phyloP scores from a whole-genome alignment of 345 rosid species.

The Alliaria petiolata region DNA sequence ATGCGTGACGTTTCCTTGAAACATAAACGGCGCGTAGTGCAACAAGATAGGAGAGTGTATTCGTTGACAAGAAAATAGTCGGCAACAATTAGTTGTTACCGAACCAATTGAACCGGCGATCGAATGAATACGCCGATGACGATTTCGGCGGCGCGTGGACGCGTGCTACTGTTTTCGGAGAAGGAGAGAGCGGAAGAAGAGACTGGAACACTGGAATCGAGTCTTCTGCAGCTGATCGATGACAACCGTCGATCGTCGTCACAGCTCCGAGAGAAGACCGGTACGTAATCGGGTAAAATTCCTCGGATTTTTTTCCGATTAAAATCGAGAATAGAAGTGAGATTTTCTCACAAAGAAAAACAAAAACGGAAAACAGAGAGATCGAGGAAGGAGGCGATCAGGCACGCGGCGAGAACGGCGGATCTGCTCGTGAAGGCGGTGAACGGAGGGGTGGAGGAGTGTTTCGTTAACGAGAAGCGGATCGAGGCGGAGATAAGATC shows the following conservation, averaged over 20 bases:
- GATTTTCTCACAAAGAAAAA: neutral
- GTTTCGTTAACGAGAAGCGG: conserved; percentile 72
- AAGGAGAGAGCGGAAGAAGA: conserved; percentile 33
- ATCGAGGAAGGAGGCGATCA: conserved; percentile 74
- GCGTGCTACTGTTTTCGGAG: conserved; percentile 26
- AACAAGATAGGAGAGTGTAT: neutral
- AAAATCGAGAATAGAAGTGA: neutral
- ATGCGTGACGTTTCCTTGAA: conserved; percentile 7
- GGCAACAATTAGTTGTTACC: neutral
- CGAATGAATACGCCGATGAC: conserved; percentile 40
- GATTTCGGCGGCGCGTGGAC: conserved; percentile 39
- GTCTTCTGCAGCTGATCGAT: conserved; percentile 54
- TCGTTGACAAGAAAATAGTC: neutral
- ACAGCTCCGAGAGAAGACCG: conserved; percentile 61
- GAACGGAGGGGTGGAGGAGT: conserved; percentile 81
- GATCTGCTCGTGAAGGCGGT: conserved; percentile 72
- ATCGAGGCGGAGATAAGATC: conserved; percentile 73
- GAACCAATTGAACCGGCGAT: conserved; percentile 1
- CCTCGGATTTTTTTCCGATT: neutral
- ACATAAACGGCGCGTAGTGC: conserved; percentile 18
- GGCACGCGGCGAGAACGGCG: conserved; percentile 57
- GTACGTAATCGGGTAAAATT: conserved; percentile 36
- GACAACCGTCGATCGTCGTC: conserved; percentile 57
- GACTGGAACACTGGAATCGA: conserved; percentile 47
- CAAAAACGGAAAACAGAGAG: conserved; percentile 52